Conservation (phyloP, 1,139 yeast genomes). For the Zhuliangozyma blackwelliae region DNA sequence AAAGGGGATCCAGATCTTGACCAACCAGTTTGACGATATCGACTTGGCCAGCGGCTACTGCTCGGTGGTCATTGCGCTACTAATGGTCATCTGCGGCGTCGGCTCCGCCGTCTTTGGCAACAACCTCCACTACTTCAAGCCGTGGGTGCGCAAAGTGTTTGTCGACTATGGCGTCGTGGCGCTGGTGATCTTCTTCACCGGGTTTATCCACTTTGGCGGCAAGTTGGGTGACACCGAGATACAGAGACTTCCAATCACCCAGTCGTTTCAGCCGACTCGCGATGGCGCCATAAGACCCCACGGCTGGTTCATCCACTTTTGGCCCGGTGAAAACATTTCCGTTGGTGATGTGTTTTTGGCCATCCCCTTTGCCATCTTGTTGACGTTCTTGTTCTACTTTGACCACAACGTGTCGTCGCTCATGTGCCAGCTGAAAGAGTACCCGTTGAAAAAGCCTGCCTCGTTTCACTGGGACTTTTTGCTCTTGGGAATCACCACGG, state of each 20-base stretch:
- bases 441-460: constrained; percentile 79
- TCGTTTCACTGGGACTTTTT: constrained; percentile 92
- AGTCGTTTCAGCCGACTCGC: constrained; percentile 70
- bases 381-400: constrained; percentile 82
- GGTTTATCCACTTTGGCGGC: constrained; percentile 88
- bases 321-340: constrained; percentile 56
- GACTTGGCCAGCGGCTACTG: constrained; percentile 63
- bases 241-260: constrained; percentile 64
- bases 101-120: constrained; percentile 58
- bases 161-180: constrained; percentile 84
- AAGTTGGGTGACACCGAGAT: constrained; percentile 49
- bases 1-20: constrained; percentile 80
- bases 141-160: constrained; percentile 60
- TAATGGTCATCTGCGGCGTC: constrained; percentile 73
- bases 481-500: constrained; percentile 80
- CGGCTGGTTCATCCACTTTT: constrained; percentile 77
- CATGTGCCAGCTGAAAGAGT: constrained; percentile 83
- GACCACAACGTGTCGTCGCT: constrained; percentile 93
- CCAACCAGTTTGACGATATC: constrained; percentile 56
- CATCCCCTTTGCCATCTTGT: constrained; percentile 81
- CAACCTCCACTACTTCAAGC: constrained; percentile 56
- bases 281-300: constrained; percentile 34
- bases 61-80: constrained; percentile 66
- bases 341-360: constrained; percentile 83
- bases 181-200: constrained; percentile 84